Evolutionary conservation across 2,329 filamentous ascomycete species (phyloP).

Genomic region (Exophiala aquamarina): DNA sequence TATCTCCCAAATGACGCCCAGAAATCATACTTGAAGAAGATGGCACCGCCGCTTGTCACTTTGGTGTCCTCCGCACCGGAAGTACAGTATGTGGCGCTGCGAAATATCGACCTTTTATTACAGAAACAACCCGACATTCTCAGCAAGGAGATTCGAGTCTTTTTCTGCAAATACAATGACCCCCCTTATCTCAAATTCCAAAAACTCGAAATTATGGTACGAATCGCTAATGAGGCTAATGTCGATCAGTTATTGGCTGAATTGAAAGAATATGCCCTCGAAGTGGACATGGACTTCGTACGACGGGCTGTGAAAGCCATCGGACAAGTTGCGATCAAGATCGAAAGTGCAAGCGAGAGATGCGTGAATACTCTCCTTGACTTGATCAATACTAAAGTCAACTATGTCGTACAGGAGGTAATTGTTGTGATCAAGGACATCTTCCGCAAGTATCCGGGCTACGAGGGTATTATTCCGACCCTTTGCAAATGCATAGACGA

Average conservation of each 20-base stretch:
- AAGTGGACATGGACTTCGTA: constrained; percentile 99
- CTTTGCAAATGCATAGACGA: constrained; percentile 97
- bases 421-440: constrained; percentile 99
- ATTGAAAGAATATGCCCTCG: constrained; percentile 93
- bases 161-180: constrained; percentile 99
- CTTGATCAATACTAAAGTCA: constrained; percentile 94
- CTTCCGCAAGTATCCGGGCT: constrained; percentile 93
- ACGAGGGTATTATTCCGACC: constrained; percentile 95
- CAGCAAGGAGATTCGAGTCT: constrained; percentile 94
- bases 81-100: constrained; percentile 93
- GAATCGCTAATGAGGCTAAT: constrained; percentile 96
- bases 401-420: constrained; percentile 98
- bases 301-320: constrained; percentile 92
- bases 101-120: constrained; percentile 93
- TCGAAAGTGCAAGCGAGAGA: constrained; percentile 90
- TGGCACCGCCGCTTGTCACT: constrained; percentile 94
- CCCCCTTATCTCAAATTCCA: constrained; percentile 96
- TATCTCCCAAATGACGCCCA: constrained; percentile 74
- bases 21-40: constrained; percentile 91
- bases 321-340: constrained; percentile 97
- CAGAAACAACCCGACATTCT: constrained; percentile 96
- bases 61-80: constrained; percentile 93
- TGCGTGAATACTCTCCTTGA: constrained; percentile 93
- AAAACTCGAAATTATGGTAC: constrained; percentile 98
- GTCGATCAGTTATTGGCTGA: constrained; percentile 93